Evolutionary conservation across 805 yeast genomes (phyloP).

Genomic region (Candida ponderosae): DNA sequence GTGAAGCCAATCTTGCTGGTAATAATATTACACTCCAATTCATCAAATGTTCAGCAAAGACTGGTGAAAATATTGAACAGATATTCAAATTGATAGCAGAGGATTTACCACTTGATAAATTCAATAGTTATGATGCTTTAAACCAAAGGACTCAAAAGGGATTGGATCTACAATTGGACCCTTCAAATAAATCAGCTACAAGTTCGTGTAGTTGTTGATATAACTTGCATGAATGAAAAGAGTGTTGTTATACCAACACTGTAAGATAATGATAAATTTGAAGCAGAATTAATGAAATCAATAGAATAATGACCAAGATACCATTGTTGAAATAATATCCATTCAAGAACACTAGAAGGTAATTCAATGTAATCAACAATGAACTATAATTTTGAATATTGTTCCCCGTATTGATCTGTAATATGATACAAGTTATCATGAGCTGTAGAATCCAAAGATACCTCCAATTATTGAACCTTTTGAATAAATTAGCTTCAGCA

Average conservation of each 20-base stretch:
- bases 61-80: constrained; percentile 51
- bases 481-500: neutral
- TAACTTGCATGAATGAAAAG: too few species aligned
- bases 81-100: constrained; percentile 35
- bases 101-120: constrained; percentile 33
- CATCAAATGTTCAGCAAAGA: constrained; percentile 62
- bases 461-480: neutral
- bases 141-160: constrained; percentile 14
- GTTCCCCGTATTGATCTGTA: too few species aligned
- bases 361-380: too few species aligned
- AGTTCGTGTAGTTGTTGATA: neutral
- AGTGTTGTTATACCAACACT: too few species aligned
- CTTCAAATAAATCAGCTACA: constrained; percentile 9
- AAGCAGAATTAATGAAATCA: too few species aligned
- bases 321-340: neutral
- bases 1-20: constrained; percentile 42
- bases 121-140: neutral
- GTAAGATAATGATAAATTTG: too few species aligned
- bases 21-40: constrained; percentile 41
- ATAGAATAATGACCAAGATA: neutral
- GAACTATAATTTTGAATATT: too few species aligned
- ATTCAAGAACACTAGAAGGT: too few species aligned
- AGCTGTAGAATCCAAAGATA: neutral
- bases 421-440: neutral
- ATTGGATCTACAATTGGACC: constrained; percentile 24